phyloP scores from a whole-genome alignment of 2,329 filamentous ascomycete species.

The Proliferodiscus dingleyae region DNA sequence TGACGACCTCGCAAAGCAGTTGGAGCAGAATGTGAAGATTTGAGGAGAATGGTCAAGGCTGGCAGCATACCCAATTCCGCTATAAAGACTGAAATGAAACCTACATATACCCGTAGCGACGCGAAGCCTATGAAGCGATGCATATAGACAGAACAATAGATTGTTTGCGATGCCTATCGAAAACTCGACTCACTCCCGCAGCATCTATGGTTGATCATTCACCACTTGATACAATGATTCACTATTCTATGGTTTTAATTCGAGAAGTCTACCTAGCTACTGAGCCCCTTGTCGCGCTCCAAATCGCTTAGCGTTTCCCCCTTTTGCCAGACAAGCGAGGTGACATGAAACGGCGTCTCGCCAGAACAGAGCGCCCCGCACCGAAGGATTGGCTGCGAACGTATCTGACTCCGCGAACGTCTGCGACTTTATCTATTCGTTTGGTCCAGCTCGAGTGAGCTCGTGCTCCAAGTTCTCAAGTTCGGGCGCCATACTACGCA shows the following conservation, averaged over 20 bases:
- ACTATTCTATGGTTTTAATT: too few species aligned
- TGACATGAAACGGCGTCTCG: background rate
- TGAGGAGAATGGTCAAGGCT: background rate
- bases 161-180: background rate
- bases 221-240: too few species aligned
- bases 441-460: background rate
- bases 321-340: background rate
- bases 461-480: background rate
- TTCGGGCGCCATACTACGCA: too few species aligned
- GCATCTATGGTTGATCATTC: too few species aligned
- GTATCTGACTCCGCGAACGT: background rate
- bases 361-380: background rate
- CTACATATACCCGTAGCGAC: too few species aligned
- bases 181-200: too few species aligned
- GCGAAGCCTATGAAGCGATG: background rate
- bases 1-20: conserved; percentile 69
- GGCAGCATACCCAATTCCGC: too few species aligned
- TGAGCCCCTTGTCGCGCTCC: too few species aligned
- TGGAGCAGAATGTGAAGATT: conserved; percentile 55
- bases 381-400: background rate
- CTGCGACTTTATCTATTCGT: background rate
- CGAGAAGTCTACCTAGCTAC: too few species aligned
- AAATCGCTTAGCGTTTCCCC: background rate
- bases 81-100: too few species aligned
- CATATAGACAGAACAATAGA: background rate